These are phyloP conservation scores for Lathyrus tuberosus DNA, from an alignment of 306 rosid species.

Conservation along the genomic window DNA sequence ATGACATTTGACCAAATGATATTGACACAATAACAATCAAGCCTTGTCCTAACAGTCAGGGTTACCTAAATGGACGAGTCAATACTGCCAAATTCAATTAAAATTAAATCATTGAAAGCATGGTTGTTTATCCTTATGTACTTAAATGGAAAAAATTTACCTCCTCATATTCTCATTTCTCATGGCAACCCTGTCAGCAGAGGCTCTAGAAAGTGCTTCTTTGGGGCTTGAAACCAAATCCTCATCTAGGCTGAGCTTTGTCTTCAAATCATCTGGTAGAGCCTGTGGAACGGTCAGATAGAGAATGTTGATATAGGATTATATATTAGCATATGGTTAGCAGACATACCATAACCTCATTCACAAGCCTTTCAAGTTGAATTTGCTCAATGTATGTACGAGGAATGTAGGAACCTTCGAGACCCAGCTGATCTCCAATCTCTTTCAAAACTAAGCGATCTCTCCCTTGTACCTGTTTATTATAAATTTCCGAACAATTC, in stretches of 20 bases:
- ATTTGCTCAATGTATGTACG: constrained; percentile 98
- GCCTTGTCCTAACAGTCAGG: constrained; percentile 11
- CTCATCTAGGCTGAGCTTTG: constrained; percentile 94
- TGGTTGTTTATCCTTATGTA: constrained; percentile 6
- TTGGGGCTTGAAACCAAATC: constrained; percentile 94
- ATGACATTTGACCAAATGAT: constrained; percentile 30
- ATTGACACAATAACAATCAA: constrained; percentile 17
- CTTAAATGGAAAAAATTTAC: constrained; percentile 45
- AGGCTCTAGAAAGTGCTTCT: constrained; percentile 88
- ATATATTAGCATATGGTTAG: constrained; percentile 29
- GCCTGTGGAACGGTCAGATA: constrained; percentile 66
- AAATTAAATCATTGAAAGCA: constrained; percentile 13
- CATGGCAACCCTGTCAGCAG: constrained; percentile 83
- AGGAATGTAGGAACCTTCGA: constrained; percentile 93
- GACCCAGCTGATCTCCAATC: constrained; percentile 81
- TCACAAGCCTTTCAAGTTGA: constrained; percentile 95
- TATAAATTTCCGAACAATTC: constrained; percentile 29
- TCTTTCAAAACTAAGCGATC: constrained; percentile 71
- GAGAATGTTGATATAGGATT: constrained; percentile 27
- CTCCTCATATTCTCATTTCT: constrained; percentile 79
- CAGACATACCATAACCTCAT: constrained; percentile 92
- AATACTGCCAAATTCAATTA: not conserved
- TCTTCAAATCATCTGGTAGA: constrained; percentile 94
- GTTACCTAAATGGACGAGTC: constrained; percentile 14
- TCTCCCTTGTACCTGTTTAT: constrained; percentile 87